Conservation (phyloP, 805 yeast genomes). For the Kodamaea hsintzibuensis region DNA sequence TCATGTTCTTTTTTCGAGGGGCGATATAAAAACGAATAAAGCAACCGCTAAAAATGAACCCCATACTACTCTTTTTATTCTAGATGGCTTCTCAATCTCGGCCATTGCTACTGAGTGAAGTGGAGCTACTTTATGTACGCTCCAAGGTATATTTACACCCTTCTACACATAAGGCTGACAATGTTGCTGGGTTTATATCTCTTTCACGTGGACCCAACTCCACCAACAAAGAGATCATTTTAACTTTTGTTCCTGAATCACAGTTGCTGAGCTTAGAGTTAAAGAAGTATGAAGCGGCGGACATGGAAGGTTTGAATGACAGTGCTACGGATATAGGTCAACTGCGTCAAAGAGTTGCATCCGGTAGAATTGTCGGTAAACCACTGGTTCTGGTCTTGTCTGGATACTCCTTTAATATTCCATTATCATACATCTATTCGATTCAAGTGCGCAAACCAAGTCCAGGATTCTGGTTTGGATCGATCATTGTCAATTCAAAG, state of each 20-base stretch:
- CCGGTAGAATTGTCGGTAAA: constrained; percentile 38
- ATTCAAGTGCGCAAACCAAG: constrained; percentile 84
- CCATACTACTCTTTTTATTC: background rate
- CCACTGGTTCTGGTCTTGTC: constrained; percentile 54
- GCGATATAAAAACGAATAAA: background rate
- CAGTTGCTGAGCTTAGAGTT: constrained; percentile 47
- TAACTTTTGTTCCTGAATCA: constrained; percentile 70
- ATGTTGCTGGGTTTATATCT: constrained; percentile 74
- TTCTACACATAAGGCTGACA: constrained; percentile 68
- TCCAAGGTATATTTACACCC: constrained; percentile 86
- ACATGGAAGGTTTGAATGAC: constrained; percentile 32
- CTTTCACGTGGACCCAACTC: constrained; percentile 56
- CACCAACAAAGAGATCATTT: constrained; percentile 53
- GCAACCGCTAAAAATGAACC: background rate
- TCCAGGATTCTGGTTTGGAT: constrained; percentile 90
- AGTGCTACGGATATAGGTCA: background rate
- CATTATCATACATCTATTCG: constrained; percentile 64
- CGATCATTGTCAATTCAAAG: constrained; percentile 70
- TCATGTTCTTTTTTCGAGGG: background rate
- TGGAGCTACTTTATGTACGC: constrained; percentile 53
- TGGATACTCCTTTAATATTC: constrained; percentile 69
- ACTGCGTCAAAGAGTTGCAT: background rate
- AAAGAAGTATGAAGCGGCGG: constrained; percentile 50
- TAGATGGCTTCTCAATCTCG: background rate
- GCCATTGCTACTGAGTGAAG: constrained; percentile 29